These are phyloP conservation scores for Lipomyces spencermartinsiae DNA, from an alignment of 805 yeast species.

Conservation along the genomic window DNA sequence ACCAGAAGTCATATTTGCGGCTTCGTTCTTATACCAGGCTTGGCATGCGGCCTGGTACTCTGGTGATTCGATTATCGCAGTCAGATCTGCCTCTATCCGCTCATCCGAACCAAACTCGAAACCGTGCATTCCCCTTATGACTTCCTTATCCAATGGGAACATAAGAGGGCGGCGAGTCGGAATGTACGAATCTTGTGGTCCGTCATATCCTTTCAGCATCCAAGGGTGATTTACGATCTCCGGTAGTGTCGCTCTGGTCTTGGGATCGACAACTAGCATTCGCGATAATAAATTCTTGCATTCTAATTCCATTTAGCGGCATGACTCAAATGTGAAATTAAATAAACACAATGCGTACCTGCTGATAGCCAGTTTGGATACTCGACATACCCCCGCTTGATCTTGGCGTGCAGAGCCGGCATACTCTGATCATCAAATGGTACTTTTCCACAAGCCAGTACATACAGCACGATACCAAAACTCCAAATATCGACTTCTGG, in stretches of 20 bases:
- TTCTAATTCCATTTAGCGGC: slow-evolving; percentile 41
- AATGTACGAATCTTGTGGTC: slow-evolving; percentile 69
- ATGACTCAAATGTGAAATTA: neutral
- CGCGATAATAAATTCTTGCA: slow-evolving; percentile 79
- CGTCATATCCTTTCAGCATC: slow-evolving; percentile 89
- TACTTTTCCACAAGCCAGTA: slow-evolving; percentile 94
- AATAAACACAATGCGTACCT: slow-evolving; percentile 45
- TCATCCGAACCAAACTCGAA: slow-evolving; percentile 79
- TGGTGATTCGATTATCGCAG: slow-evolving; percentile 63
- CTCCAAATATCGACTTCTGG: slow-evolving; percentile 99
- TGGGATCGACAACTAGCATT: slow-evolving; percentile 92
- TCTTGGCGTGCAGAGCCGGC: slow-evolving; percentile 88
- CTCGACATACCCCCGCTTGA: slow-evolving; percentile 89
- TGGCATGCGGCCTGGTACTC: slow-evolving; percentile 68
- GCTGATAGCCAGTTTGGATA: slow-evolving; percentile 82
- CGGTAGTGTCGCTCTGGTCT: slow-evolving; percentile 73
- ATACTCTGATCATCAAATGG: slow-evolving; percentile 97
- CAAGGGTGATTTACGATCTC: slow-evolving; percentile 91
- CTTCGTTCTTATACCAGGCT: slow-evolving; percentile 62
- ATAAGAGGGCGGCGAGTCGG: slow-evolving; percentile 80
- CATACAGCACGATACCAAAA: slow-evolving; percentile 94
- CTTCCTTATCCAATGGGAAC: slow-evolving; percentile 68
- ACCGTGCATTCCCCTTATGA: slow-evolving; percentile 74
- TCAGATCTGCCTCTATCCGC: slow-evolving; percentile 61
- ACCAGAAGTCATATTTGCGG: slow-evolving; percentile 2